Evolutionary conservation across 2,329 filamentous ascomycete genomes (phyloP).

Genomic region (Magnaporthiopsis rhizophila): DNA sequence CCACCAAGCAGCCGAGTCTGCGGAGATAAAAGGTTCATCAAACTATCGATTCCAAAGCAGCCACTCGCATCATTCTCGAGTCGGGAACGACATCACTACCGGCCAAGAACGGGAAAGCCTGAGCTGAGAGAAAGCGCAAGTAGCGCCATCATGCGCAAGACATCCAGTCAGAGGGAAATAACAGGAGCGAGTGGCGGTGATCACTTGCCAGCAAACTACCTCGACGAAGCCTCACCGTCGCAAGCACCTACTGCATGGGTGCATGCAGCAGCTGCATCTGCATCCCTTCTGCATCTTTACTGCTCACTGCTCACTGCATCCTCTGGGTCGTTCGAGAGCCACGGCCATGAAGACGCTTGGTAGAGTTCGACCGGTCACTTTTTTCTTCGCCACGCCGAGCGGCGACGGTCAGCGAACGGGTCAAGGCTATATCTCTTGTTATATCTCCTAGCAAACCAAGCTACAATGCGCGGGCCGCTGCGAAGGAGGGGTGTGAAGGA

Average conservation of each 20-base stretch:
- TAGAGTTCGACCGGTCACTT: not conserved
- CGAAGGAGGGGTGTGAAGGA: not conserved
- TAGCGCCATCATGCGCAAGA: not conserved
- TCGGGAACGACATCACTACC: not conserved
- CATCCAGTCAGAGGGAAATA: not conserved
- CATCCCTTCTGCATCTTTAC: not conserved
- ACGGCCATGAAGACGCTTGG: not conserved
- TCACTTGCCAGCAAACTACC: not conserved
- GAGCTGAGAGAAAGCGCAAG: no score
- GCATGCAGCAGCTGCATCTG: not conserved
- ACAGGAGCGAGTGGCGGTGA: not conserved
- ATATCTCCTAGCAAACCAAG: not conserved
- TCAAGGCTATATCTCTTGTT: not conserved
- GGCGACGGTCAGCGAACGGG: not conserved
- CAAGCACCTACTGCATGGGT: not conserved
- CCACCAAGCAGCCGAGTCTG: not conserved
- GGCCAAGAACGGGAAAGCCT: no score
- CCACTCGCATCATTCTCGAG: not conserved
- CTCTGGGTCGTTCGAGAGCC: not conserved
- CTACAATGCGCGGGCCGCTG: not conserved
- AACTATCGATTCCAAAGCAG: not conserved
- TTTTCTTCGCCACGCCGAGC: not conserved
- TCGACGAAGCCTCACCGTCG: not conserved
- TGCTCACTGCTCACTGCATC: not conserved
- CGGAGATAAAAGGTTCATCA: not conserved